Conservation (phyloP, 2,329 filamentous ascomycete genomes). For the Cladosporium sp. region DNA sequence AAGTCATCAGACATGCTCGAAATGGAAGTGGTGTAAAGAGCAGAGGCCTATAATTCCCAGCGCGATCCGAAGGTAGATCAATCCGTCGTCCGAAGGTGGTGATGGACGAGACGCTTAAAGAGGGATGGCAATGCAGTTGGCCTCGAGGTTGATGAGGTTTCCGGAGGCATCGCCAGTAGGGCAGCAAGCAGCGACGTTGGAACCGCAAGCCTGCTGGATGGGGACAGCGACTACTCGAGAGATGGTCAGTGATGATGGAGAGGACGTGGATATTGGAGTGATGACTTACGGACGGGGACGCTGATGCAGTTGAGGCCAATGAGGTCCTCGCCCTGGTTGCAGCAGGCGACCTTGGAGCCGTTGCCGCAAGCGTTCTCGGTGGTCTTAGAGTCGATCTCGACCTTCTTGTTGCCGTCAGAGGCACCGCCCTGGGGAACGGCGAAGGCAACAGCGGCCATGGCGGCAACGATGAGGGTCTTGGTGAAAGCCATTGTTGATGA, state of each 20-base stretch:
- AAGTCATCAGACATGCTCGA: slow-evolving; percentile 13
- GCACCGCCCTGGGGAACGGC: slow-evolving; percentile 10
- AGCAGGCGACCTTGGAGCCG: slow-evolving; percentile 10
- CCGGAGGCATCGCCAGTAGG: slow-evolving; percentile 7
- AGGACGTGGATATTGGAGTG: neutral
- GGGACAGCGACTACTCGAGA: slow-evolving; percentile 11
- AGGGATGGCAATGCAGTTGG: slow-evolving; percentile 17
- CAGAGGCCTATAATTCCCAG: slow-evolving; percentile 16
- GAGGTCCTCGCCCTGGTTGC: slow-evolving; percentile 14
- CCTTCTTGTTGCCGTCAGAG: slow-evolving; percentile 1
- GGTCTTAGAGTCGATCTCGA: neutral
- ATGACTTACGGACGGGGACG: slow-evolving; percentile 3
- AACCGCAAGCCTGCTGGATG: slow-evolving; percentile 18
- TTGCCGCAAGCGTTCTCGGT: neutral
- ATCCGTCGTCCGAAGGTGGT: neutral
- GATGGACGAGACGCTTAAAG: slow-evolving; percentile 11
- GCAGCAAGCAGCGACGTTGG: slow-evolving; percentile 19
- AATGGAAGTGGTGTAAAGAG: slow-evolving; percentile 1
- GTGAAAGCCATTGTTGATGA: slow-evolving; percentile 14
- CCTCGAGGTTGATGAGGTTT: slow-evolving; percentile 16
- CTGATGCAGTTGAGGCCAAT: slow-evolving; percentile 11
- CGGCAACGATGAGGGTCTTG: slow-evolving; percentile 16
- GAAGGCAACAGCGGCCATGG: slow-evolving; percentile 15
- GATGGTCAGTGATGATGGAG: neutral
- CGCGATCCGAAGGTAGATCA: neutral